Percentiles rank a stretch among this genome's conserved stretches.
Evolutionary conservation across 2,329 filamentous ascomycete species (phyloP).

Genomic region (Aspergillus brunneoviolaceus): DNA sequence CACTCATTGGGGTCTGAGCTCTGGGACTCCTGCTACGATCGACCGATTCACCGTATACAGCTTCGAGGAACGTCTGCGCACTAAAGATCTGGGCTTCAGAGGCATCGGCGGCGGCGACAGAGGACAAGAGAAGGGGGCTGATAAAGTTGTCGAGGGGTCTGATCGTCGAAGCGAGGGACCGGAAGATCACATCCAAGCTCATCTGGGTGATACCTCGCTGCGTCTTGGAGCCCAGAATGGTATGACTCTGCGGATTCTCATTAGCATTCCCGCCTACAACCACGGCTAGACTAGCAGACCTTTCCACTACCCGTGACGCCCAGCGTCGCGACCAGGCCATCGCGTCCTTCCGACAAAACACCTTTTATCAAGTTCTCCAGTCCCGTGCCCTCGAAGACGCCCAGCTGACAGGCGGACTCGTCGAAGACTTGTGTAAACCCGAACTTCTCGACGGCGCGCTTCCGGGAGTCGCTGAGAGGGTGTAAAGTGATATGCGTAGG

Average conservation of each 20-base stretch:
- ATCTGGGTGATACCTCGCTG: slow-evolving; percentile 92
- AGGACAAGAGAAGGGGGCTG: slow-evolving; percentile 65
- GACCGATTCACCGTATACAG: slow-evolving; percentile 67
- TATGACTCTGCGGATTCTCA: slow-evolving; percentile 69
- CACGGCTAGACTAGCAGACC: slow-evolving; percentile 51
- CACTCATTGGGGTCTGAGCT: slow-evolving; percentile 66
- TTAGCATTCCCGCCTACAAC: slow-evolving; percentile 11
- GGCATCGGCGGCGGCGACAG: slow-evolving; percentile 71
- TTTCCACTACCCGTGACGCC: slow-evolving; percentile 96
- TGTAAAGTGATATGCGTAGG: slow-evolving; percentile 74
- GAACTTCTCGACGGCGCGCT: slow-evolving; percentile 88
- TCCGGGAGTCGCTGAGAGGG: slow-evolving; percentile 77
- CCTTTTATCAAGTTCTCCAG: slow-evolving; percentile 75
- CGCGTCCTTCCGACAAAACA: slow-evolving; percentile 78
- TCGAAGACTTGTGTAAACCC: slow-evolving; percentile 93
- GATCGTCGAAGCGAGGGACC: slow-evolving; percentile 71
- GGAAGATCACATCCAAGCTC: slow-evolving; percentile 84
- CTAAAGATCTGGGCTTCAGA: slow-evolving; percentile 77
- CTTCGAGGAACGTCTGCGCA: slow-evolving; percentile 75
- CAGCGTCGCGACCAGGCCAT: slow-evolving; percentile 85
- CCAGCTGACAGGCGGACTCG: slow-evolving; percentile 78
- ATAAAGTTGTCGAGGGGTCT: slow-evolving; percentile 57
- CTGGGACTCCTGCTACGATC: slow-evolving; percentile 62
- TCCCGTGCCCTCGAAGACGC: slow-evolving; percentile 79
- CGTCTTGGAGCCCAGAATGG: slow-evolving; percentile 82